phyloP scores from a whole-genome alignment of 106 monocot genomes.

The Triglochin maritima region DNA sequence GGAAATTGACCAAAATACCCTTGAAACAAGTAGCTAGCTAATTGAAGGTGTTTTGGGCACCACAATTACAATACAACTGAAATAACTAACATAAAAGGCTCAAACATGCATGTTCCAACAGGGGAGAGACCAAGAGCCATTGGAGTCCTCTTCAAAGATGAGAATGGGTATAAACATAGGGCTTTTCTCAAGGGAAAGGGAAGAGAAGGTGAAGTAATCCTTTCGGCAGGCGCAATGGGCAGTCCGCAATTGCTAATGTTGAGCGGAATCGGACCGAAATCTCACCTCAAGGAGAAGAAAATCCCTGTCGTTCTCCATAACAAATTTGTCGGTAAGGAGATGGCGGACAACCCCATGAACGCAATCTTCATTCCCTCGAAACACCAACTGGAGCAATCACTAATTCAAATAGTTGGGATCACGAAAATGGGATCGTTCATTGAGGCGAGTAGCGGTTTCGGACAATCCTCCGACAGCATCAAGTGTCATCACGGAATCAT shows the following conservation, averaged over 20 bases:
- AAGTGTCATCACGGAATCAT: constrained; percentile 89
- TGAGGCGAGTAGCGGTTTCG: constrained; percentile 89
- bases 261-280: constrained; percentile 72
- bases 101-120: neutral
- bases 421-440: constrained; percentile 79
- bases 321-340: constrained; percentile 49
- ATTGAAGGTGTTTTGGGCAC: too few species aligned
- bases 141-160: constrained; percentile 55
- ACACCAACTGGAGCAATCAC: constrained; percentile 55
- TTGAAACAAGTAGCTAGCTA: too few species aligned
- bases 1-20: too few species aligned
- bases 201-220: constrained; percentile 44
- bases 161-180: constrained; percentile 33
- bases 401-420: constrained; percentile 87
- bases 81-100: too few species aligned
- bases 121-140: constrained; percentile 28
- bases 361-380: constrained; percentile 73
- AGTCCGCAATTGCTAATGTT: constrained; percentile 81
- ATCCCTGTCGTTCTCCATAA: constrained; percentile 48
- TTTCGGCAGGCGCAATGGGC: constrained; percentile 73
- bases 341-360: constrained; percentile 97
- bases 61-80: too few species aligned
- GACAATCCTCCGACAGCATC: constrained; percentile 84
- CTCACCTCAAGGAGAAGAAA: constrained; percentile 34
- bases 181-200: constrained; percentile 11